Evolutionary conservation across 345 rosid species (phyloP).

Genomic region (Luvunga scandens): DNA sequence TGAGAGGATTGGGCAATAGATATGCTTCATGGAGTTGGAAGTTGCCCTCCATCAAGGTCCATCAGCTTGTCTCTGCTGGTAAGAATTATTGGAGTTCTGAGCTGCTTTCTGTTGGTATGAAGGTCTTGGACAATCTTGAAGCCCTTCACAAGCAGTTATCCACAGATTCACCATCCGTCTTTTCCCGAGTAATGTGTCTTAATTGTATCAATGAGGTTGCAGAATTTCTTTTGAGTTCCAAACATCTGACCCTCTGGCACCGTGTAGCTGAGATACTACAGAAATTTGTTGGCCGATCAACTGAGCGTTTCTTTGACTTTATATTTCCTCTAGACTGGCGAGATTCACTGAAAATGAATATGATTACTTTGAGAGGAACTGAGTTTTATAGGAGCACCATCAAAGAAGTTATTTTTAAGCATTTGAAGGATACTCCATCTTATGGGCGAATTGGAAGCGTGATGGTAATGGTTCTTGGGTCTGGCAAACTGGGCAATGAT

Average conservation of each 20-base stretch:
- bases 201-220: slow-evolving; percentile 28
- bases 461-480: slow-evolving; percentile 40
- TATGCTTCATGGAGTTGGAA: slow-evolving; percentile 21
- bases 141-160: slow-evolving; percentile 6
- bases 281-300: slow-evolving; percentile 17
- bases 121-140: slow-evolving; percentile 33
- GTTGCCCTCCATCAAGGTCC: slow-evolving; percentile 15
- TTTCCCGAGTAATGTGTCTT: slow-evolving; percentile 24
- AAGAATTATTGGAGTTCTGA: slow-evolving; percentile 35
- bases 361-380: slow-evolving; percentile 34
- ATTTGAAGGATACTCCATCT: slow-evolving; percentile 11
- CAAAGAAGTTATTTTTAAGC: slow-evolving; percentile 17
- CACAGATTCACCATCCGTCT: slow-evolving; percentile 22
- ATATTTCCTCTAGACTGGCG: slow-evolving; percentile 40
- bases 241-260: background rate
- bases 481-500: slow-evolving; percentile 13
- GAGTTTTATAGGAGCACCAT: slow-evolving; percentile 20
- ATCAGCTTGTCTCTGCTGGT: slow-evolving; percentile 33
- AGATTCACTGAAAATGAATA: slow-evolving; percentile 20
- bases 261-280: slow-evolving; percentile 1
- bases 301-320: slow-evolving; percentile 10
- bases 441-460: slow-evolving; percentile 40
- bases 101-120: slow-evolving; percentile 36
- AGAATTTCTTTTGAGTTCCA: slow-evolving; percentile 25
- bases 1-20: slow-evolving; percentile 12